phyloP scores from a whole-genome alignment of 1,284 basidiomycete species.

The Butyriboletus appendiculatus region DNA sequence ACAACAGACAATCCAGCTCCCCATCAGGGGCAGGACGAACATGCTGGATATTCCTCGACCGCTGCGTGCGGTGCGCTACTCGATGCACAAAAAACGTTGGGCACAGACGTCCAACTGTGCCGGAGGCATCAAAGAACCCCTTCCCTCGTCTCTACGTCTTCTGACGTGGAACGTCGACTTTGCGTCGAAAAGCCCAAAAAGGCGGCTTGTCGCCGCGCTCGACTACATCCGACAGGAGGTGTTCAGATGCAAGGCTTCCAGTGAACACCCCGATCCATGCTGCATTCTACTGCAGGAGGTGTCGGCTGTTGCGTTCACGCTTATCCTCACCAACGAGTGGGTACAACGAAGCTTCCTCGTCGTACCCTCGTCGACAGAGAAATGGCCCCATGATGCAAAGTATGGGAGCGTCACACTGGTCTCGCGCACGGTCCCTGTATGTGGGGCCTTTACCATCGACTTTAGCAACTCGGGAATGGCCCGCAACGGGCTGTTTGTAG shows the following conservation, averaged over 20 bases:
- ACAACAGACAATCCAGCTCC: conserved; percentile 28
- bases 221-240: conserved; percentile 53
- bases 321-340: conserved; percentile 58
- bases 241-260: conserved; percentile 41
- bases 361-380: conserved; percentile 49
- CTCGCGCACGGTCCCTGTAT: conserved; percentile 52
- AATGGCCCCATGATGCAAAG: conserved; percentile 48
- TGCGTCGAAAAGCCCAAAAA: conserved; percentile 34
- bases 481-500: conserved; percentile 57
- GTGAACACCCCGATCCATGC: conserved; percentile 52
- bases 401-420: conserved; percentile 71
- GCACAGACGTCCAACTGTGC: conserved; percentile 37
- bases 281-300: conserved; percentile 71
- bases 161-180: conserved; percentile 73
- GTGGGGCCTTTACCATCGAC: conserved; percentile 44
- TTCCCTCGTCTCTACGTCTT: conserved; percentile 47
- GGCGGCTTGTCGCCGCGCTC: conserved; percentile 50
- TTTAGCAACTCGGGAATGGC: conserved; percentile 52
- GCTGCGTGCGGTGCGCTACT: conserved; percentile 36
- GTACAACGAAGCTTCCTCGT: conserved; percentile 58
- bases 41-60: conserved; percentile 32
- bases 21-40: conserved; percentile 14
- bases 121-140: conserved; percentile 34
- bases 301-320: conserved; percentile 40
- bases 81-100: conserved; percentile 34